Evolutionary conservation across 106 monocot genomes (phyloP).

Genomic region (Posidonia australis): DNA sequence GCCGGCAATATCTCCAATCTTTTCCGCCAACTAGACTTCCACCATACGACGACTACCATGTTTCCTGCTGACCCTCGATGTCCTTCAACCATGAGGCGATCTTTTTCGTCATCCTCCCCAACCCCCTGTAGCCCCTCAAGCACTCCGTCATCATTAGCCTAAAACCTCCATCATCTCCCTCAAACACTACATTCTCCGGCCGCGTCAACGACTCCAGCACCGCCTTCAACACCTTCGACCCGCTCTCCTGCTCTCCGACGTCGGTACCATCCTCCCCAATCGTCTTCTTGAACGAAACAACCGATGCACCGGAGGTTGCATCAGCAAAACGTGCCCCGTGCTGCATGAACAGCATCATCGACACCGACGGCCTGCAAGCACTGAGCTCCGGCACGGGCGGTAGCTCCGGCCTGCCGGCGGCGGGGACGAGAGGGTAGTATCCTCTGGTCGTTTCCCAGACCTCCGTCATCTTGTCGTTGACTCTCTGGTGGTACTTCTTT

Average conservation of each 20-base stretch:
- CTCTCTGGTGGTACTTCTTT: neutral
- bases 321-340: neutral
- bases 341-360: neutral
- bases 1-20: no score
- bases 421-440: neutral
- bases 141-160: neutral
- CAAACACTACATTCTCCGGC: neutral
- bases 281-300: neutral
- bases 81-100: neutral
- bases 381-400: neutral
- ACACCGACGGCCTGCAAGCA: neutral
- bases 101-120: neutral
- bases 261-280: no score
- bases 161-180: neutral
- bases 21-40: no score
- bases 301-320: neutral
- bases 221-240: neutral
- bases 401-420: neutral
- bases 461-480: neutral
- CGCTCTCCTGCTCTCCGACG: neutral
- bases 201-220: neutral
- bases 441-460: neutral
- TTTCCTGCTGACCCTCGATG: neutral
- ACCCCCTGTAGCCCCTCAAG: neutral
- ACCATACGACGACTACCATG: no score